Evolutionary conservation across 768 basidiomycete species (phyloP), one percentile per base, ranked within the genome.

Genomic region (Trametes cinnabarina): DNA sequence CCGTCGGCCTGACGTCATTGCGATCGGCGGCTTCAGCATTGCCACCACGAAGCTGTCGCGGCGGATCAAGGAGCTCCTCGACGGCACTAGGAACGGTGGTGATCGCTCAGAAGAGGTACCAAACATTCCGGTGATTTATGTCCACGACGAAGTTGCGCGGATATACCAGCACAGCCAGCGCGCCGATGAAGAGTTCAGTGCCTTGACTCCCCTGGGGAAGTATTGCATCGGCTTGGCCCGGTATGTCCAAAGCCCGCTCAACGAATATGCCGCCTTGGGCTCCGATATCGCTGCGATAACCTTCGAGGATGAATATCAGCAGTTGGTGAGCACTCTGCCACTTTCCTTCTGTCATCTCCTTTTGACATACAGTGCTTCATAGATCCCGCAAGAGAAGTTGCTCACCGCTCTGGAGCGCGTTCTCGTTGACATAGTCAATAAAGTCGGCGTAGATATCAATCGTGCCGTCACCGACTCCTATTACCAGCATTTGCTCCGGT

Each of bases 361-460:
- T n/a, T 61, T 32, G 28, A 47, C 63, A 20, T 26, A 34, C 19
- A 50, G 20, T 11, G 44, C 23, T 12, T 10, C 37, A 1, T 15
- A 98, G 94, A 80, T 98, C 40, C 86, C 95, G 0, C 79, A 76
- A 61, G 95, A 97, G 65, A 97, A 96, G 69, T 76, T 98, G 14
- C 71, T 93, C 47, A 72, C 78, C 5, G 84, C 87, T 0, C 83
- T 97, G 39, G 97, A 99, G 71, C 86, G 92, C 39, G 87, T 84
- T 25, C 76, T 99, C 35, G 92, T 97, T 55, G 95, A 98, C 70
- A 79, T 92, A 25, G 88, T 91, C 55, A 98, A 95, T 73, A 86
- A 85, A 67, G 87, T 95, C 60, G 97, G 97, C 28, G 94, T 98
- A 43, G 95, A 98, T 70, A 90, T 99, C 76, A 98, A 99, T 70